Percentiles rank a stretch among this genome's conserved stretches.
Evolutionary conservation across 2,329 filamentous ascomycete genomes (phyloP).

Genomic region (Xylariaceae sp.): DNA sequence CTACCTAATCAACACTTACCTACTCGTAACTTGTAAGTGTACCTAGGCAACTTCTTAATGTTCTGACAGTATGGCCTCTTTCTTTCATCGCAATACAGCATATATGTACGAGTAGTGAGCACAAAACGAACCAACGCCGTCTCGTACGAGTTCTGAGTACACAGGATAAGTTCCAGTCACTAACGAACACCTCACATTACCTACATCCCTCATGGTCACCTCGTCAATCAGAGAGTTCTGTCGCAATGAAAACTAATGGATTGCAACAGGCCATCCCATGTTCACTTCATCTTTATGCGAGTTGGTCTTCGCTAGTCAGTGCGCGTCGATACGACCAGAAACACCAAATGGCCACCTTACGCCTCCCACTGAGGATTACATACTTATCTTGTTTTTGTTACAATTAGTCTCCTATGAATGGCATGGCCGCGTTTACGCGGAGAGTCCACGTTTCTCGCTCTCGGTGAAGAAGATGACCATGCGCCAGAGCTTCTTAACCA

Average conservation of each 20-base stretch:
- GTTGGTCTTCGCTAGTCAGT: not conserved
- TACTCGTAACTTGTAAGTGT: too few relatives aligned
- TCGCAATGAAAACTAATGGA: not conserved
- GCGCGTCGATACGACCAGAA: not conserved
- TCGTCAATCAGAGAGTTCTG: not conserved
- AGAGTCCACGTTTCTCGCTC: conserved; percentile 82
- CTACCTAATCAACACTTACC: too few relatives aligned
- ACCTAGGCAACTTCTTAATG: too few relatives aligned
- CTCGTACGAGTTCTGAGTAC: too few relatives aligned
- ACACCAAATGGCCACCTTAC: not conserved
- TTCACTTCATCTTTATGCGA: not conserved
- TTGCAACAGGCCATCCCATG: not conserved
- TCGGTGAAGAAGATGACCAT: conserved; percentile 99
- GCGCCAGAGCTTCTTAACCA: conserved; percentile 96
- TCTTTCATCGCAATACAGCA: too few relatives aligned
- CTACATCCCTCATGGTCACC: not conserved
- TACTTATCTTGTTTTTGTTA: not conserved
- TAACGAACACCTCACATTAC: too few relatives aligned
- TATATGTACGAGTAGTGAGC: too few relatives aligned
- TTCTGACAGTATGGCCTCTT: too few relatives aligned
- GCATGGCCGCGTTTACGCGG: conserved; percentile 43
- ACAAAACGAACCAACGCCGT: too few relatives aligned
- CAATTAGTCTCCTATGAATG: not conserved
- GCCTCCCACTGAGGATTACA: not conserved
- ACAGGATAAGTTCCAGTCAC: too few relatives aligned